Evolutionary conservation across 2,329 filamentous ascomycete species (phyloP), one percentile per base, ranked within the genome.

Genomic region (Botryotinia calthae): DNA sequence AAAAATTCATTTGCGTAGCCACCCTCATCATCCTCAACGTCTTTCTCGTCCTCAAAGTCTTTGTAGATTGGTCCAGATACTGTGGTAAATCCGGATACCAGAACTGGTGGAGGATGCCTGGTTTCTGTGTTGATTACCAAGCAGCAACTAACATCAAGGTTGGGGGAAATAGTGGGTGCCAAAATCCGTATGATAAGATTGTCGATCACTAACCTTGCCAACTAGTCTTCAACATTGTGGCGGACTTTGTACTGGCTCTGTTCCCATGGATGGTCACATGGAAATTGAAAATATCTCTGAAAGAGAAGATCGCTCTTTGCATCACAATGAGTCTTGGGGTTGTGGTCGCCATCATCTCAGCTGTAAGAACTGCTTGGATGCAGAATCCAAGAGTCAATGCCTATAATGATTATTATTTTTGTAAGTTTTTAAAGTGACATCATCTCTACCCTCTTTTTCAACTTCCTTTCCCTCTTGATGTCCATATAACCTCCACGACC

Each of bases 241-340:
- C 86, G 84, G 86, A 87, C 73, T 86, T 87, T 58, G 75, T 85
- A 0, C 84, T 87, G 75, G 85, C 86, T 0, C 72, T 80, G 14
- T 85, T 87, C 69, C 86, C 86, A 4, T 87, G 85, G 85, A 76
- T 85, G 34, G 83, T 87, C 31, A 85, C 84, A 0, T 84, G 84
- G 79, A 81, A 81, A 4, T 75, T 87, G 62, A 84, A 85, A 71
- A 86, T 87, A 82, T 81, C 82, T 42, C 81, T 78, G 40, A 80
- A 81, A 0, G 86, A 87, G 74, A 87, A 87, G 79, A 79, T 87
- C 65, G 85, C 82, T 4, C 83, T 87, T 8, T 85, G 85, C 67
- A 48, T 84, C 1, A 85, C 86, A 0, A 85, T 87, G 84, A 87
- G 85, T 73, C 78, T 87, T 46, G 85, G 85, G 37, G 83, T 86